A percentile compares a stretch with the other conserved stretches of the same genome.
phyloP scores from a whole-genome alignment of 2,329 filamentous ascomycete genomes.

The Bipolaris cookei region DNA sequence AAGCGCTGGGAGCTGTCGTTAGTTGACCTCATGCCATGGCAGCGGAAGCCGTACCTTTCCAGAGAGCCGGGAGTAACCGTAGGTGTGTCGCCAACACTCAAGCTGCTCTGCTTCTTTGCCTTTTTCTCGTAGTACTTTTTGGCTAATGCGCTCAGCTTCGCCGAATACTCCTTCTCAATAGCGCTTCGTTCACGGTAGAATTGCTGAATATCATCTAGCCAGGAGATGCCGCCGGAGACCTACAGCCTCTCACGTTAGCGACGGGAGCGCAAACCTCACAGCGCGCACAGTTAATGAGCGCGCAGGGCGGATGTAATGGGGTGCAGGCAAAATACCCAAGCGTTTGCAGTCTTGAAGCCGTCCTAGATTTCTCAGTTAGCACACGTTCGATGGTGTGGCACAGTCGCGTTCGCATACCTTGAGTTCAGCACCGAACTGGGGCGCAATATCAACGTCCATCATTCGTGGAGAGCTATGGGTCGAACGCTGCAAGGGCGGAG shows the following conservation, averaged over 20 bases:
- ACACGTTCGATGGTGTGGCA: constrained; percentile 24
- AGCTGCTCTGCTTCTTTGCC: constrained; percentile 80
- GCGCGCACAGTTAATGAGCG: constrained; percentile 16
- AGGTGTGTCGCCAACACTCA: constrained; percentile 94
- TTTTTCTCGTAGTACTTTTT: constrained; percentile 99
- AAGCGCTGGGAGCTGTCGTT: constrained; percentile 67
- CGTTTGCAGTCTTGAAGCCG: constrained; percentile 93
- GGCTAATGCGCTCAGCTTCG: constrained; percentile 83
- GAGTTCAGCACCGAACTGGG: constrained; percentile 90
- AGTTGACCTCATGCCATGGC: constrained; percentile 1
- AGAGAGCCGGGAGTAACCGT: constrained; percentile 92
- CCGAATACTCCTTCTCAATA: constrained; percentile 96
- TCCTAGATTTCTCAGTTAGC: constrained; percentile 65
- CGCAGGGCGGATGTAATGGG: neutral
- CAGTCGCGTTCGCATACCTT: constrained; percentile 67
- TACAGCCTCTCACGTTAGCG: constrained; percentile 43
- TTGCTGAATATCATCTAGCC: constrained; percentile 95
- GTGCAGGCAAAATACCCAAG: constrained; percentile 68
- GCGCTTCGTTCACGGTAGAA: constrained; percentile 94
- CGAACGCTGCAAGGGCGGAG: constrained; percentile 25
- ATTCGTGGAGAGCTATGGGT: constrained; percentile 25
- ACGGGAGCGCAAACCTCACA: constrained; percentile 9
- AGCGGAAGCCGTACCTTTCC: constrained; percentile 68
- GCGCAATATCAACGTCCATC: constrained; percentile 84
- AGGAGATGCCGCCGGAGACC: constrained; percentile 84